Base-by-base conservation (phyloP, 2,329 filamentous ascomycete species). In the Aureobasidium namibiae region DNA sequence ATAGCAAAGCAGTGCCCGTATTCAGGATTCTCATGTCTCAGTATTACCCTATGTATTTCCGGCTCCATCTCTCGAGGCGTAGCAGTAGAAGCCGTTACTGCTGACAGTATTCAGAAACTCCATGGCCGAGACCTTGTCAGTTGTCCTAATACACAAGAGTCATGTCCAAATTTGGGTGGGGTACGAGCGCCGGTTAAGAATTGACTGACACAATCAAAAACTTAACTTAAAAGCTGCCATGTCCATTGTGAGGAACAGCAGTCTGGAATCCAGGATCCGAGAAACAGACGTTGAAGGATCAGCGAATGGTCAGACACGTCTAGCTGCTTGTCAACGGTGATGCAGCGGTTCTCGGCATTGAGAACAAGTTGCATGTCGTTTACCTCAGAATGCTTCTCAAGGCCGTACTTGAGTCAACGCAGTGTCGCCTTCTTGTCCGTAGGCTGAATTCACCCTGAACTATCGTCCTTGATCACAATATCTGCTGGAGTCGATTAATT, bases 171-270 rank as follows among this genome's bases (percentile, higher is more conserved):
- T 33, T 18, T 24, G 39, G 52, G 18, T 24, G 16, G 50, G 29
- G 29, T n/a, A n/a, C n/a, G 50, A 31, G 50, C 50, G 38, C 14
- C 39, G 29, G 16, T 38, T n/a, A 33, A 23, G 52, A 34, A 42
- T 44, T 24, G 13, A 56, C 38, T 53, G 50, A 53, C 50, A 53
- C 50, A 53, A 53, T 36, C 23, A 23, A 29, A 42, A 53, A 23
- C 36, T 53, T 33, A 42, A 53, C 38, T 33, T n/a, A 23, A 10
- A 26, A 56, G 18, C 4, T 4, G 39, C 39, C 29, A 18, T 16
- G 16, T 23, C 23, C 13, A 9, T 16, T 39, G 4, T 53, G 10
- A 2, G 24, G 14, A 38, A 38, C 33, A 26, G 33, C 18, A 53
- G 49, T 53, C 34, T 41, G 16, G 34, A 41, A 39, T n/a, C 4